Evolutionary conservation across 2,329 filamentous ascomycete genomes (phyloP), one percentile per base, ranked within the genome.

Genomic region (Fusarium brachygibbosum): DNA sequence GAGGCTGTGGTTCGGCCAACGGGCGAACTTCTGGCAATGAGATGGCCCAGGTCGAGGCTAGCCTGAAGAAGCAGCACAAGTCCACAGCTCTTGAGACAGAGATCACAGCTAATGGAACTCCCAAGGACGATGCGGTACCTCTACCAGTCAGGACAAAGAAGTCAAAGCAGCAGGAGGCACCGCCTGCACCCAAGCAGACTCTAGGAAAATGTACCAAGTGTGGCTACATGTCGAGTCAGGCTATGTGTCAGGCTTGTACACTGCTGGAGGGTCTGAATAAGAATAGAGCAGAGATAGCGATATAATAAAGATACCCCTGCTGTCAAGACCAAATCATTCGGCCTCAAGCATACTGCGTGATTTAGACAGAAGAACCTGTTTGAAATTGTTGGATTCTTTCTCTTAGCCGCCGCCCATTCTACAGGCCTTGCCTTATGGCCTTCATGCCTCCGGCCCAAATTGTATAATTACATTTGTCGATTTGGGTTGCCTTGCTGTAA

Each of bases 191-290:
- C n/a, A 86, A 88, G 74, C 93, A 95, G 78, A 90, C 90, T 16
- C 86, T 98, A 71, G 93, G 95, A 3, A 90, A 90, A 68, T 99
- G 96, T 76, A 88, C 91, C 75, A 90, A 88, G 53, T 99, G 96
- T 74, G 96, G 96, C 16, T 99, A 98, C 78, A 92, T 99, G 79
- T 97, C 96, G 3, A 98, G 94, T 74, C 96, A 99, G 79, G 87
- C 88, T 31, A 88, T 98, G 38, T 99, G 96, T 81, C 97, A 99
- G 80, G 96, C 96, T 1, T 99, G 96, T 78, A 91, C 90, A 66
- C 83, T 99, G 44, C 86, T 99, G 4, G 94, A 98, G 73, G 93
- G 92, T 0, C 79, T 99, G 48, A 99, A 99, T 77, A 98, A 96
- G 80, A 90, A 90, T 70, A 82, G 88, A 63, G 81, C 87, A 60